Conservation (phyloP, 73 alveolate genomes). For the Uronychia setigera region DNA sequence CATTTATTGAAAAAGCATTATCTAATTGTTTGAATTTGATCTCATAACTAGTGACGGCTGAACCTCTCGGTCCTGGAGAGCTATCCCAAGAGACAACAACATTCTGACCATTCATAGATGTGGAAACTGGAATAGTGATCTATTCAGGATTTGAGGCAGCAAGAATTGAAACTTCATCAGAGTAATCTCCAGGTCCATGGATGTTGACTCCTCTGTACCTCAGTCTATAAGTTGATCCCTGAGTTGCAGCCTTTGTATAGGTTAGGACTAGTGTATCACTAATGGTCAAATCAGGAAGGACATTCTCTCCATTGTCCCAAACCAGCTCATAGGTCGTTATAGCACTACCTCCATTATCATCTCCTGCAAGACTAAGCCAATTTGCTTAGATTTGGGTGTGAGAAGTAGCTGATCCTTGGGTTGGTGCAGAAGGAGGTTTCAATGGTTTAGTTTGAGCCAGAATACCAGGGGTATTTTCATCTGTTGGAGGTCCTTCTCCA, state of each 20-base stretch:
- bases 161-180: slow-evolving; percentile 18
- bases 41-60: slow-evolving; percentile 32
- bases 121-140: background rate
- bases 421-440: slow-evolving; percentile 39
- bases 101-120: background rate
- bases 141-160: slow-evolving; percentile 25
- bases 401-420: slow-evolving; percentile 35
- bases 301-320: slow-evolving; percentile 48
- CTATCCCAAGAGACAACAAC: slow-evolving; percentile 21
- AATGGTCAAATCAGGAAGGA: too few species aligned
- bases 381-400: slow-evolving; percentile 25
- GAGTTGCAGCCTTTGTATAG: background rate
- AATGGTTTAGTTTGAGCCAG: background rate
- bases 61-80: slow-evolving; percentile 13
- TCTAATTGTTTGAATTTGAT: slow-evolving; percentile 2
- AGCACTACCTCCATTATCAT: slow-evolving; percentile 52
- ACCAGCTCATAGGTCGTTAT: slow-evolving; percentile 13
- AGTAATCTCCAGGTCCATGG: slow-evolving; percentile 39
- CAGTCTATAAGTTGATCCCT: slow-evolving; percentile 25
- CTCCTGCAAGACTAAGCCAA: slow-evolving; percentile 9
- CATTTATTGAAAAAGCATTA: background rate
- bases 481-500: slow-evolving; percentile 11
- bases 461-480: background rate
- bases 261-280: background rate
- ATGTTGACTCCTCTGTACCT: slow-evolving; percentile 41